Base-by-base conservation (phyloP, 352 stramenopile genomes). In the Pythium plurisporium region DNA sequence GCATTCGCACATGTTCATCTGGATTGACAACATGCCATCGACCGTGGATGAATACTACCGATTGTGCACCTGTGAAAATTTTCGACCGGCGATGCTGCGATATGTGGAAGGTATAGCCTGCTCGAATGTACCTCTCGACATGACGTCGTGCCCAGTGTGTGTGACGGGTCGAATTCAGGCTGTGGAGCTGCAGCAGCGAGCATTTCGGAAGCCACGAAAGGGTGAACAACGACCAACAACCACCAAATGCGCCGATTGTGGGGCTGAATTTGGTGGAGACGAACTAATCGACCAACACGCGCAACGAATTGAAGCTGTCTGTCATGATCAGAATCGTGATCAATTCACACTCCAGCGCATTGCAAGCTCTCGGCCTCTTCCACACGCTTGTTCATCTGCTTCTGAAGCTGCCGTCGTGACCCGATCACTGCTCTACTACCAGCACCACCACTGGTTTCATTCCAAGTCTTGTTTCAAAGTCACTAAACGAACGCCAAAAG, bases 381-480 rank as follows among this genome's bases (percentile, higher is more conserved):
- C 41, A 8, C 26, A 20, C 14, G 20, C 20, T 5, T 20, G 15
- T 15, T 4, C 20, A 29, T 20, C 41, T 27, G 7, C 4, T 8
- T 48, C 41, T 29, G 41, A 48, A 9, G 41, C 41, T 4, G 41
- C 19, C 34, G 9, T 4, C 34, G 20, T 50, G 9, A 26, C 43
- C 19, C 22, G 25, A 23, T 20, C 43, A 23, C 23, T 50, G 23
- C 22, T 50, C 5, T 36, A 9, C 19, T 59, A 43, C 15, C 51
- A 59, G 29, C 51, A 59, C 20, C 38, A 59, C 44, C 19, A 44
- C 15, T 44, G 40, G 29, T 51, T 14, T 44, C 40, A 59, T 15
- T 22, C 52, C 17, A 11, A 15, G n/a, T 44, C 27, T 1, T 51
- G 41, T 26, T 59, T 59, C 52, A 59, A 59, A 20, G 29, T 19